These are phyloP conservation scores for Acanthamoeba quina DNA, from an alignment of 208 protist species.

Conservation along the genomic window DNA sequence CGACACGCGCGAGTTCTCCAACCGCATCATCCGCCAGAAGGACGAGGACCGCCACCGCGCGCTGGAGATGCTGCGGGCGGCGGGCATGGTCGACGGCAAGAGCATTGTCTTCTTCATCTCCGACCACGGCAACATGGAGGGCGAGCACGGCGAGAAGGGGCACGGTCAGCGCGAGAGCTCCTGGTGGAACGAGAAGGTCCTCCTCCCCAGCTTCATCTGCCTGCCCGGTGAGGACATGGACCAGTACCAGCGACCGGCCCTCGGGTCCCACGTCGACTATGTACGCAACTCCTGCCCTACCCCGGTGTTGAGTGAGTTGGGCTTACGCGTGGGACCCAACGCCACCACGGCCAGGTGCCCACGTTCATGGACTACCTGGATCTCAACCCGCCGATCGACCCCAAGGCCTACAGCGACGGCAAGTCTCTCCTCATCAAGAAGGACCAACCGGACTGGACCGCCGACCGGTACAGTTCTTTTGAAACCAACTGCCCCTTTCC, in stretches of 20 bases:
- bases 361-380: conserved; percentile 52
- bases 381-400: not conserved
- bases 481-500: not conserved
- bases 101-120: not conserved
- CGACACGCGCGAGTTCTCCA: conserved; percentile 41
- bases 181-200: conserved; percentile 67
- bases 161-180: conserved; percentile 59
- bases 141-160: conserved; percentile 53
- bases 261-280: conserved; percentile 25
- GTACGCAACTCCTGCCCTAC: not conserved
- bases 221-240: conserved; percentile 19
- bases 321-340: too few relatives aligned
- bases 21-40: conserved; percentile 62
- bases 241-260: not conserved
- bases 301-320: too few relatives aligned
- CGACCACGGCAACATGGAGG: conserved; percentile 67
- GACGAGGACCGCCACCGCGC: conserved; percentile 33
- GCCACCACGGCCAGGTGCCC: not conserved
- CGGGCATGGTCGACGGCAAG: conserved; percentile 9
- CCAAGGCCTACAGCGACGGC: conserved; percentile 27
- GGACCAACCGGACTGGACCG: conserved; percentile 5
- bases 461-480: not conserved
- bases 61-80: conserved; percentile 8
- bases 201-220: conserved; percentile 10
- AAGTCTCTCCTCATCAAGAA: conserved; percentile 53